Percentiles rank a stretch among this genome's conserved stretches.
phyloP scores from a whole-genome alignment of 164 flowering plant species.

The Umbellularia californica region DNA sequence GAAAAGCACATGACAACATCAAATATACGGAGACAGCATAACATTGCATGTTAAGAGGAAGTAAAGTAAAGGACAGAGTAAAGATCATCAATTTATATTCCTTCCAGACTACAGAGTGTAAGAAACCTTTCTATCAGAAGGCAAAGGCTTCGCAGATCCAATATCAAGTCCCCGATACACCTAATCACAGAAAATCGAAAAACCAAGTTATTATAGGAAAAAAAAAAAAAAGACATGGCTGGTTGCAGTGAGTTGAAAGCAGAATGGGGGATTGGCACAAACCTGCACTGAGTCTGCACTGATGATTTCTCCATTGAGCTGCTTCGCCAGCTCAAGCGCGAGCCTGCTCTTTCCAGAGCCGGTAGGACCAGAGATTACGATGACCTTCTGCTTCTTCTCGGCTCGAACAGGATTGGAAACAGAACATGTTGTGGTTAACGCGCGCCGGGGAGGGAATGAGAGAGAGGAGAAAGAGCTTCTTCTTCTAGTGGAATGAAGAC shows the following conservation, averaged over 20 bases:
- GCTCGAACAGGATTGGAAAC: slow-evolving; percentile 6
- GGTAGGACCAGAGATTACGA: slow-evolving; percentile 93
- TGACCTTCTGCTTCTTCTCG: slow-evolving; percentile 54
- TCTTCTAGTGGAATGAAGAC: slow-evolving; percentile 1
- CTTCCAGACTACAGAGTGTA: neutral
- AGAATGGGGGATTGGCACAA: neutral
- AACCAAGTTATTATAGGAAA: neutral
- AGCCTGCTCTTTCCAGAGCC: slow-evolving; percentile 87
- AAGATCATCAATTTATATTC: neutral
- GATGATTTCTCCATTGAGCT: slow-evolving; percentile 87
- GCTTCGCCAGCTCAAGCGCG: slow-evolving; percentile 82
- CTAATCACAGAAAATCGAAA: slow-evolving; percentile 28
- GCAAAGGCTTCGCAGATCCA: slow-evolving; percentile 94
- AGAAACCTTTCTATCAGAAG: slow-evolving; percentile 61
- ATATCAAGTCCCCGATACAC: slow-evolving; percentile 87
- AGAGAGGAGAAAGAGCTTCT: neutral
- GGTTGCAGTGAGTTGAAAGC: neutral
- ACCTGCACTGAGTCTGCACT: slow-evolving; percentile 99
- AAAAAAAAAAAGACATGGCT: neutral
- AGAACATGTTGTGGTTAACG: slow-evolving; percentile 25
- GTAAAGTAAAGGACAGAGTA: neutral
- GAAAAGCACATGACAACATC: no score
- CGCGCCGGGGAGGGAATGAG: slow-evolving; percentile 17
- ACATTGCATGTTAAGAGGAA: neutral
- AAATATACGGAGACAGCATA: no score